A percentile compares a stretch with the other conserved stretches of the same genome.
Evolutionary conservation across 108 stramenopile genomes (phyloP).

Genomic region (Cafeteria roenbergensis): DNA sequence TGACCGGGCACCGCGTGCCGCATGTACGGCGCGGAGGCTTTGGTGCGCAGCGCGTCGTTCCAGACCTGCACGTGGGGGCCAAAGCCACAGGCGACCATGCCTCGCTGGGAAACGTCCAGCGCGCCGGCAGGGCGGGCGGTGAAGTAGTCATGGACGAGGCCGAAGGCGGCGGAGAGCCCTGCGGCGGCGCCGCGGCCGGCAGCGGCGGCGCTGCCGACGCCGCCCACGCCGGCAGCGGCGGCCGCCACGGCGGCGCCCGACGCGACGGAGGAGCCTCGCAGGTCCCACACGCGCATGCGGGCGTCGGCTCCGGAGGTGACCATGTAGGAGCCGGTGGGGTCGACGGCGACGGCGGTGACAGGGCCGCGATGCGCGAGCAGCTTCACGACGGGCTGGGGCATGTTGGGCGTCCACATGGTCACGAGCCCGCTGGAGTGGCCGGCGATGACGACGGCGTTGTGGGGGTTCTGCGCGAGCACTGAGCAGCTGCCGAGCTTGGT

Average conservation of each 20-base stretch:
- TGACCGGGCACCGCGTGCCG: conserved; percentile 49
- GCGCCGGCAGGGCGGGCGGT: conserved; percentile 27
- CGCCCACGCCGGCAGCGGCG: too few species aligned
- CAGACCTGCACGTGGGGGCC: conserved; percentile 75
- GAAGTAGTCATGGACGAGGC: conserved; percentile 30
- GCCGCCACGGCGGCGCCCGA: too few species aligned
- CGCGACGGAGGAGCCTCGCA: conserved; percentile 71
- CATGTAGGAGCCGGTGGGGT: conserved; percentile 64
- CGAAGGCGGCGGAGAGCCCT: conserved; percentile 45
- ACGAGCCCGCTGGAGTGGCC: conserved; percentile 93
- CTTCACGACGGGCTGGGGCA: conserved; percentile 56
- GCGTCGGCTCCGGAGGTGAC: conserved; percentile 70
- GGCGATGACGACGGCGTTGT: conserved; percentile 70
- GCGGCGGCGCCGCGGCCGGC: too few species aligned
- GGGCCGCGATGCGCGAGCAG: conserved; percentile 75
- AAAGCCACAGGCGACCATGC: conserved; percentile 69
- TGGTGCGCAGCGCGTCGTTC: conserved; percentile 57
- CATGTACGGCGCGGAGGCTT: conserved; percentile 73
- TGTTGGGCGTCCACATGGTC: conserved; percentile 85
- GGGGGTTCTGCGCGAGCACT: conserved; percentile 74
- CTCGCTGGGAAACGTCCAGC: conserved; percentile 75
- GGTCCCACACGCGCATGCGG: conserved; percentile 79
- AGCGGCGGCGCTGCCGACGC: too few species aligned
- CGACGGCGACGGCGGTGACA: conserved; percentile 65
- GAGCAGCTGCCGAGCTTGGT: conserved; percentile 61